These are phyloP conservation scores for Hymenoscyphus albidus DNA, from an alignment of 2,329 filamentous ascomycete species.

Conservation along the genomic window DNA sequence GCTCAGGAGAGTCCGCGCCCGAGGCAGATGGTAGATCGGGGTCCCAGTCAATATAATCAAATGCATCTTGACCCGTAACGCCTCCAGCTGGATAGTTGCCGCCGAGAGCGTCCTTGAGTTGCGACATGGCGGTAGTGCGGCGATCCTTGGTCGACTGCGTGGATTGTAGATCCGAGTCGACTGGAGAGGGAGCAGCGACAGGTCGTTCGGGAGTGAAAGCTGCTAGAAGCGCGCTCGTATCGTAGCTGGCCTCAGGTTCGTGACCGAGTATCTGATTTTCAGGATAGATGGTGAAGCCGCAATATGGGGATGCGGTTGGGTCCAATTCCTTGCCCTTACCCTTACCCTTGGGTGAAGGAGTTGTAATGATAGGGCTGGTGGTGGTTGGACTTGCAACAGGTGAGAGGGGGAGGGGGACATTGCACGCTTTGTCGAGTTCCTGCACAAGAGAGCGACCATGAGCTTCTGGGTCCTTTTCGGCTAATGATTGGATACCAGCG, in stretches of 20 bases:
- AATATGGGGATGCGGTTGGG: background rate
- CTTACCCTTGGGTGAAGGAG: too few species aligned
- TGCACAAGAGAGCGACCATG: too few species aligned
- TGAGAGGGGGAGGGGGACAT: too few species aligned
- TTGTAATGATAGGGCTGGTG: too few species aligned
- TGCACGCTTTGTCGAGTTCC: too few species aligned
- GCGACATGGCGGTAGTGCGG: slow-evolving; percentile 11
- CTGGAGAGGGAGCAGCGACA: background rate
- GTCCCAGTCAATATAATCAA: slow-evolving; percentile 34
- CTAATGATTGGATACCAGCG: too few species aligned
- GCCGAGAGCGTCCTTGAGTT: slow-evolving; percentile 2
- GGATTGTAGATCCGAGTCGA: background rate
- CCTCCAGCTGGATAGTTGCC: background rate
- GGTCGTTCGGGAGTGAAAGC: background rate
- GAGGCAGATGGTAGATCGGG: slow-evolving; percentile 25
- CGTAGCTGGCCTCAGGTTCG: background rate
- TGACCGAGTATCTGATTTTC: too few species aligned
- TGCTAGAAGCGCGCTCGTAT: background rate
- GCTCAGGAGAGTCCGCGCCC: slow-evolving; percentile 32
- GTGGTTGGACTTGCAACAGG: too few species aligned
- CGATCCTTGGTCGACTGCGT: slow-evolving; percentile 8
- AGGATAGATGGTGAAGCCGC: background rate
- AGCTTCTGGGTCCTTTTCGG: too few species aligned
- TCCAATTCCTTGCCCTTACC: too few species aligned
- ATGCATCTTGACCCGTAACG: slow-evolving; percentile 23